Base-by-base conservation (phyloP, 345 rosid genomes). In the Melastoma malabathricum region DNA sequence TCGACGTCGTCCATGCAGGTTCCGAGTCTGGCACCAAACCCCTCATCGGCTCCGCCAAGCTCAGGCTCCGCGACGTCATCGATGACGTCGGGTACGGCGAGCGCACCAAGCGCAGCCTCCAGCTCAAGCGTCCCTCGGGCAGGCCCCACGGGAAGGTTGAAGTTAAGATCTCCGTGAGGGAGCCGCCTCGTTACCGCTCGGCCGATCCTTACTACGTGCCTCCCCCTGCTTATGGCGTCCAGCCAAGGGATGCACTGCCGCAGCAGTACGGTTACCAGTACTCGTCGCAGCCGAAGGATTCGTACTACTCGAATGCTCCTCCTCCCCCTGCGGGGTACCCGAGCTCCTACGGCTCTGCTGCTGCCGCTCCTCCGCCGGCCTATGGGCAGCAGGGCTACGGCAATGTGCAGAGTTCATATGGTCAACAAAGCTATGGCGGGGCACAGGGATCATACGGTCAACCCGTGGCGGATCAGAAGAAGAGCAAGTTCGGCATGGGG, bases 71-170 rank as follows among this genome's bases (percentile, higher is more conserved):
- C 12, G 90, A 83, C 4, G 89, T 90, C 48, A 20, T 75, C 47
- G 72, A 81, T 5, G 81, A 81, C 10, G 81, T 19, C 29, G 90
- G 90, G 15, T 20, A 70, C 22, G 79, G 75, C 1, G 76, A 72
- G 48, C 72, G 70, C 0, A 1, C 23, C 22, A 29, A 9, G 45
- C 74, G 73, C 16, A 64, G 61, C 1, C 77, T 90, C 60, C 60
- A 69, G 18, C 79, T 86, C 59, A 83, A 80, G 72, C 92, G 96
- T 13, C 90, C 98, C 2, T 90, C 96, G 0, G 94, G 96, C 19
- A 60, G 97, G 23, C 94, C 97, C 10, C 98, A 89, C 0, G 96
- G 98, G 2, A 83, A 89, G 44, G 29, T 86, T 12, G 86, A 86
- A 1, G 86, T 83, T 15, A 51, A 50, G 34, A 77, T 86, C n/a